Percentiles rank a stretch among this genome's conserved stretches.
Conservation (phyloP, 2,329 filamentous ascomycete species). For the Salinomyces thailandicus region DNA sequence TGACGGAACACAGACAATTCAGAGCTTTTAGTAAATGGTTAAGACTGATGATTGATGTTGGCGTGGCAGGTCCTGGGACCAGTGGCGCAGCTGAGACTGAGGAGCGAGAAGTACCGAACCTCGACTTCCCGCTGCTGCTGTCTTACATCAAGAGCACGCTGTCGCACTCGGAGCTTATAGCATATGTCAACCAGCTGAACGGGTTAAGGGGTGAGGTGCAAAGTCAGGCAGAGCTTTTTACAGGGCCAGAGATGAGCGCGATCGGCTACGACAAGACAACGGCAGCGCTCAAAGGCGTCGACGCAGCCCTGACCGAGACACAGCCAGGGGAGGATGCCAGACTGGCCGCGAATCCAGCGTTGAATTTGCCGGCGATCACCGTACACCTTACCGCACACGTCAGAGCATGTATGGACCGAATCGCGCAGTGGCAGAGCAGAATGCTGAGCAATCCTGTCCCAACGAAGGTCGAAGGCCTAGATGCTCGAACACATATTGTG, state of each 20-base stretch:
- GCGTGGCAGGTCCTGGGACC: constrained; percentile 52
- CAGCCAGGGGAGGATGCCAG: no score
- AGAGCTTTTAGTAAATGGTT: constrained; percentile 73
- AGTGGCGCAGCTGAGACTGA: constrained; percentile 57
- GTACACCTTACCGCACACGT: constrained; percentile 16
- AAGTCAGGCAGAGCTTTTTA: constrained; percentile 4
- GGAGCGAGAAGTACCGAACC: constrained; percentile 61
- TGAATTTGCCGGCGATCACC: constrained; percentile 20
- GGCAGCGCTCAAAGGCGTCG: constrained; percentile 5
- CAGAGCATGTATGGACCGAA: constrained; percentile 23
- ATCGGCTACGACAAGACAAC: constrained; percentile 15
- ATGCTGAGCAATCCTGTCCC: constrained; percentile 18
- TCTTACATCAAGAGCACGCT: constrained; percentile 59
- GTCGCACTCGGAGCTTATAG: constrained; percentile 9
- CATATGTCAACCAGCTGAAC: constrained; percentile 3
- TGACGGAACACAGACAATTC: constrained; percentile 71
- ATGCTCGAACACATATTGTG: no score
- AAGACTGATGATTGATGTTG: constrained; percentile 67
- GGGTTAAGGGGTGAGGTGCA: constrained; percentile 1
- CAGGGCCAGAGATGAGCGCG: constrained; percentile 6
- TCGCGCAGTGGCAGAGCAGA: constrained; percentile 34
- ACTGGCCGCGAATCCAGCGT: no score
- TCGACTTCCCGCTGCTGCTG: constrained; percentile 63
- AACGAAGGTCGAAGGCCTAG: no score
- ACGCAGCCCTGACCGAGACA: background rate